These are phyloP conservation scores for Ceratobasidium sp. DNA, from an alignment of 1,284 basidiomycete species.

Conservation along the genomic window DNA sequence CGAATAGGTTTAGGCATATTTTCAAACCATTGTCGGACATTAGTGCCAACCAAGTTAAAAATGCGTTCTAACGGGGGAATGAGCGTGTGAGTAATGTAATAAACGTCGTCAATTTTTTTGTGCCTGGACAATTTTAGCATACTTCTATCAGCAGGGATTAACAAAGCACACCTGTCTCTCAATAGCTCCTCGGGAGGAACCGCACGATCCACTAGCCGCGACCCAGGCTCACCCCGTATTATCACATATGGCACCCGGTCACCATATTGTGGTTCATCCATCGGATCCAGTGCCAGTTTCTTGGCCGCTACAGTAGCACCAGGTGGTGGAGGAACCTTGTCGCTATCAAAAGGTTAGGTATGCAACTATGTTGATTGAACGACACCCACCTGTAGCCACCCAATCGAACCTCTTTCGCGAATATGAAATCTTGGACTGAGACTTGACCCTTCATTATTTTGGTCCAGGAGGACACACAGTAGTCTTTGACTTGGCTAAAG, in stretches of 20 bases:
- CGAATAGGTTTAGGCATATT: conserved; percentile 77
- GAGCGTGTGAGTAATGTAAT: conserved; percentile 89
- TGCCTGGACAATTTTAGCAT: conserved; percentile 52
- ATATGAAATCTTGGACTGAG: conserved; percentile 89
- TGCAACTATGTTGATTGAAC: background rate
- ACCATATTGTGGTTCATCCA: conserved; percentile 88
- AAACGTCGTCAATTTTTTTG: conserved; percentile 78
- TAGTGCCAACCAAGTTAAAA: conserved; percentile 90
- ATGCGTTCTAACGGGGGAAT: conserved; percentile 91
- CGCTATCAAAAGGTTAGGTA: conserved; percentile 54
- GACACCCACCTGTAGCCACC: conserved; percentile 82
- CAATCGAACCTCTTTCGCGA: conserved; percentile 92
- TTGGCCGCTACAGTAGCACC: conserved; percentile 88
- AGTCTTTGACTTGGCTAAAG: conserved; percentile 87
- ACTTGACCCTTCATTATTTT: conserved; percentile 83
- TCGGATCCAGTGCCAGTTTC: conserved; percentile 75
- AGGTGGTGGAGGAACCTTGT: conserved; percentile 85
- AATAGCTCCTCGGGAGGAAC: conserved; percentile 81
- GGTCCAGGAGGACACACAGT: conserved; percentile 85
- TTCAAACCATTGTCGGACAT: conserved; percentile 87
- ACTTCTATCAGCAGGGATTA: background rate
- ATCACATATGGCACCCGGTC: conserved; percentile 95
- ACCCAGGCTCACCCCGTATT: conserved; percentile 66
- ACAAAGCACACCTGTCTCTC: conserved; percentile 62
- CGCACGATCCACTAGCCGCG: conserved; percentile 82